Base-by-base conservation (phyloP, 768 basidiomycete genomes). In the Trametes cubensis region DNA sequence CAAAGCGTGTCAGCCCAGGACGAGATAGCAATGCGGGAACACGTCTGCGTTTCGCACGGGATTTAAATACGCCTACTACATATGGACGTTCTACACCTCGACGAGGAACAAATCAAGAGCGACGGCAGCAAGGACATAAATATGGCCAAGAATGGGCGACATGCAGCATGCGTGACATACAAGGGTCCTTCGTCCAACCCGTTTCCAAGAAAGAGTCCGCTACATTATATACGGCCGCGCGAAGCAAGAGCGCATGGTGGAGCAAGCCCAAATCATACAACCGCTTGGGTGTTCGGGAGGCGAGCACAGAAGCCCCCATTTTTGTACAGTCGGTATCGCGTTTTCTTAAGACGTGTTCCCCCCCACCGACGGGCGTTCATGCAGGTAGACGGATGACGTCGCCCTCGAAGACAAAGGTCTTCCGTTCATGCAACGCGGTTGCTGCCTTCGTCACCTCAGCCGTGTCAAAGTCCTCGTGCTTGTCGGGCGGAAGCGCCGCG, bases 401-500 rank as follows among this genome's bases (percentile, higher is more conserved):
- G 26, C 75, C 75, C 45, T 74, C 69, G 60, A 76, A 71, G 11
- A 67, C 65, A 53, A 72, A 64, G 45, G 66, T 62, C 41, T 73
- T 71, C 30, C 69, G 70, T 41, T 72, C 73, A 46, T 68, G 71
- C 40, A 75, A 60, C n/a, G 70, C 66, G 46, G 65, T 71, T 28
- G 71, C 73, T 25, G 72, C 73, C 55, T 70, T 71, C 26, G 69
- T 73, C 18, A 92, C 88, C 74, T 92, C 90, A 1, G 80, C 79
- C 14, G 88, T 89, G 72, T 92, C 89, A 63, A 89, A 92, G 65
- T 92, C 89, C 75, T 91, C 89, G 69, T 90, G 85, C 73, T 91
- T 91, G 70, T 90, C 89, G 26, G 77, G 78, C 4, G 90, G 90
- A 76, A 91, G 83, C 5, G 88, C 88, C 2, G 88, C 84, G 68